Conservation (phyloP, 441 rosid species). For the Metrosideros polymorpha region DNA sequence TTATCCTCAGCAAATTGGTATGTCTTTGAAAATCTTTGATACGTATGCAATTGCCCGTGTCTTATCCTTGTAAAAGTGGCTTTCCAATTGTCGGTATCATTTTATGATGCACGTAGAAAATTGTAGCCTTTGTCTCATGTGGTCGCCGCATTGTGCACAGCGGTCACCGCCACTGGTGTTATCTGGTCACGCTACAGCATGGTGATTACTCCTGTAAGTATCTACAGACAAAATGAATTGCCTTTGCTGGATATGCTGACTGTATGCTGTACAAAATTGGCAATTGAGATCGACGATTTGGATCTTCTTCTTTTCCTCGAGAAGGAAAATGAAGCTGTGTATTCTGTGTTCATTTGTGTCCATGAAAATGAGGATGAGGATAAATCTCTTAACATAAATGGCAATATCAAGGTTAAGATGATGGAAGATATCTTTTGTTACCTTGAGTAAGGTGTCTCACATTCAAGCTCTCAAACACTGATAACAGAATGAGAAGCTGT, state of each 20-base stretch:
- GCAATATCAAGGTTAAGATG: neutral
- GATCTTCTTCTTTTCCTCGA: neutral
- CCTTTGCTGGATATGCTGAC: neutral
- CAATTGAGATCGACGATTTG: neutral
- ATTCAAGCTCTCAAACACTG: neutral
- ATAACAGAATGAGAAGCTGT: neutral
- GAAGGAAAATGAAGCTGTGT: neutral
- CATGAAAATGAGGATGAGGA: neutral
- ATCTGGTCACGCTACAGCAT: slow-evolving; percentile 96
- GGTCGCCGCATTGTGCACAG: slow-evolving; percentile 27
- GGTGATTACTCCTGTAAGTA: slow-evolving; percentile 86
- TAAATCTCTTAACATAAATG: neutral
- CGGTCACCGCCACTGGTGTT: slow-evolving; percentile 78
- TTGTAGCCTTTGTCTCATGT: neutral
- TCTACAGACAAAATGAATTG: neutral
- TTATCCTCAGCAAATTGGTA: slow-evolving; percentile 89
- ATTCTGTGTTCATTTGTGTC: neutral
- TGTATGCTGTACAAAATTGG: neutral
- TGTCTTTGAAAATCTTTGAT: neutral
- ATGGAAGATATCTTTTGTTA: neutral
- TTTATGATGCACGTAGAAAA: neutral
- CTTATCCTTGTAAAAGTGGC: neutral
- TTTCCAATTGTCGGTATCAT: neutral
- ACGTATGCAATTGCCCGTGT: neutral
- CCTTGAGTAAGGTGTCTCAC: neutral